Percentiles rank a stretch among this genome's conserved stretches.
phyloP scores from a whole-genome alignment of 202 grass and related monocot genomes.

The Carex sylvatica region DNA sequence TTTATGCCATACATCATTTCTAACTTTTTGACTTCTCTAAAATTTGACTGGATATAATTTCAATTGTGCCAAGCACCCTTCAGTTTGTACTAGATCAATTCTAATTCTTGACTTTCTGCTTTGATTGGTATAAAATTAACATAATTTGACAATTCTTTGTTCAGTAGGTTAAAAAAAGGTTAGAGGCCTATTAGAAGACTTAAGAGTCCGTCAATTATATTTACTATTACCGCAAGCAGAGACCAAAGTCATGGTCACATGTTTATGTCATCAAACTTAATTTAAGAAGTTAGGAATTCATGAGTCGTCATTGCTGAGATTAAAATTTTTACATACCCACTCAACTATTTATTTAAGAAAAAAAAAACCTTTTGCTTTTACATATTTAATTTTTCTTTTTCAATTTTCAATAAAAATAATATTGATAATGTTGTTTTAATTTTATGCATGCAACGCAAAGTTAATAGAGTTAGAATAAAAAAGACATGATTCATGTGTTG shows the following conservation, averaged over 20 bases:
- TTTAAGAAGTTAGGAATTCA: too few relatives aligned
- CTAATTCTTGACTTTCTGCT: neutral
- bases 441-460: too few relatives aligned
- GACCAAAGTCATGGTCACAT: neutral
- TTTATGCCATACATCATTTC: neutral
- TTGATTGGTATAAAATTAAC: neutral
- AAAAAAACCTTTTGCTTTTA: too few relatives aligned
- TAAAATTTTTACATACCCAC: too few relatives aligned
- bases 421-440: too few relatives aligned
- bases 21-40: neutral
- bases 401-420: too few relatives aligned
- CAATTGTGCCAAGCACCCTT: neutral
- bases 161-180: neutral
- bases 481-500: too few relatives aligned
- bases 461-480: too few relatives aligned
- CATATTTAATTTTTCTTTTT: too few relatives aligned
- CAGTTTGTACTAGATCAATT: neutral
- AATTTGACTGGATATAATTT: neutral
- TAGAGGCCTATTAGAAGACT: neutral
- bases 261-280: neutral
- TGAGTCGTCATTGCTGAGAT: too few relatives aligned
- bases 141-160: neutral
- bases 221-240: neutral
- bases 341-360: too few relatives aligned
- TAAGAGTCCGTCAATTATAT: neutral